Conservation (phyloP, 148 eudicot genomes). For the Spergularia bocconei region DNA sequence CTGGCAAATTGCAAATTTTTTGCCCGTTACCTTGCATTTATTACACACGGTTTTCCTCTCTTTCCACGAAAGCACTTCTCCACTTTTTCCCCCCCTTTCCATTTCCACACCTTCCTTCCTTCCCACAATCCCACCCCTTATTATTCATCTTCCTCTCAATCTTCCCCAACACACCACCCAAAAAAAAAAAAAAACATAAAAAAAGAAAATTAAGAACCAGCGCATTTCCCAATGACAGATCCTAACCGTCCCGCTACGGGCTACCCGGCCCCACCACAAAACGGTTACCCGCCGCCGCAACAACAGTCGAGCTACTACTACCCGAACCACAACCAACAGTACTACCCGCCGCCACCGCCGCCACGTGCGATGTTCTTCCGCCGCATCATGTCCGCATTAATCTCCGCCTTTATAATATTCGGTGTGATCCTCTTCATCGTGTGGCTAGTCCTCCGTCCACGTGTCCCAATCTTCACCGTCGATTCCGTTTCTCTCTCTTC, state of each 20-base stretch:
- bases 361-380: conserved; percentile 63
- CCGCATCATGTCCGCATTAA: conserved; percentile 48
- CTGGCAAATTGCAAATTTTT: no score
- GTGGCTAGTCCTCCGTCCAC: conserved; percentile 80
- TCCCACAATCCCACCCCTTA: no score
- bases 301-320: conserved; percentile 36
- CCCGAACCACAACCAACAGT: conserved; percentile 28
- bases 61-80: no score
- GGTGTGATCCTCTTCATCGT: conserved; percentile 54
- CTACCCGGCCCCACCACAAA: conserved; percentile 39
- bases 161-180: background rate
- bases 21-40: no score
- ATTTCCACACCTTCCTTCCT: no score
- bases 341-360: conserved; percentile 25
- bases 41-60: no score
- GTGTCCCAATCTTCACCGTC: conserved; percentile 59
- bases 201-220: background rate
- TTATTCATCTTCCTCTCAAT: no score
- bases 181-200: background rate
- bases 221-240: conserved; percentile 33
- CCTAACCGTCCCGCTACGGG: conserved; percentile 49
- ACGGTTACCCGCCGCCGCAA: conserved; percentile 36
- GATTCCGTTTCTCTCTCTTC: conserved; percentile 43
- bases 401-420: conserved; percentile 49
- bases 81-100: no score